Evolutionary conservation across 2,329 filamentous ascomycete species (phyloP).

Genomic region (Ophiostoma angusticollis): DNA sequence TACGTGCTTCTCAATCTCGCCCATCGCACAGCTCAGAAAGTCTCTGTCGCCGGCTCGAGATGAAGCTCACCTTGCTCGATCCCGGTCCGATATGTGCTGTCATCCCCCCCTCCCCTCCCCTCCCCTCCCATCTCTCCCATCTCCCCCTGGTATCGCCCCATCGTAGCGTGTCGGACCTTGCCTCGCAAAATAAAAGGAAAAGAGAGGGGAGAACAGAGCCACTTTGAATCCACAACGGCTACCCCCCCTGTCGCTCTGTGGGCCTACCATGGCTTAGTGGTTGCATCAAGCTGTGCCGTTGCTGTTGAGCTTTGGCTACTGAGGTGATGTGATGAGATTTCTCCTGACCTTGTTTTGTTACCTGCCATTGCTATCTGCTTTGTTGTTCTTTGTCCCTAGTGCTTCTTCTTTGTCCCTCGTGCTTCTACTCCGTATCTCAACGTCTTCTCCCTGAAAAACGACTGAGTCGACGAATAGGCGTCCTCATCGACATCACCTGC

Average conservation of each 20-base stretch:
- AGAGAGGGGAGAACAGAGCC: background rate
- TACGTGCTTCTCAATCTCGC: too few relatives aligned
- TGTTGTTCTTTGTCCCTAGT: background rate
- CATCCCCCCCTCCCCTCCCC: too few relatives aligned
- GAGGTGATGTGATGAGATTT: too few relatives aligned
- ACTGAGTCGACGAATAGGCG: background rate
- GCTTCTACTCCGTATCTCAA: background rate
- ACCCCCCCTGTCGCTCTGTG: background rate
- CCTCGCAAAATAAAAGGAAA: background rate
- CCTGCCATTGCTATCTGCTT: background rate
- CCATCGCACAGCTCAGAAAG: too few relatives aligned
- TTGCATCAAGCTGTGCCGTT: background rate
- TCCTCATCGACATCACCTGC: background rate
- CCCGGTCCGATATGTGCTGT: too few relatives aligned
- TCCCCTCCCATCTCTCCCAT: too few relatives aligned
- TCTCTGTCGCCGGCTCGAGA: too few relatives aligned
- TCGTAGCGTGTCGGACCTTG: too few relatives aligned
- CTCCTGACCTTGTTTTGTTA: background rate
- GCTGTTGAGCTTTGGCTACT: slow-evolving; percentile 1
- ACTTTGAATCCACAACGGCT: slow-evolving; percentile 1
- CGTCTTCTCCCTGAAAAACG: background rate
- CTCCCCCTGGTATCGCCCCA: too few relatives aligned
- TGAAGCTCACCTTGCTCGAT: too few relatives aligned
- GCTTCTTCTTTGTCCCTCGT: background rate
- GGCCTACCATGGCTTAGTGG: too few relatives aligned